Evolutionary conservation across 257 asterid species (phyloP), one percentile per base, ranked within the genome.

Genomic region (Solanum lignicaule): DNA sequence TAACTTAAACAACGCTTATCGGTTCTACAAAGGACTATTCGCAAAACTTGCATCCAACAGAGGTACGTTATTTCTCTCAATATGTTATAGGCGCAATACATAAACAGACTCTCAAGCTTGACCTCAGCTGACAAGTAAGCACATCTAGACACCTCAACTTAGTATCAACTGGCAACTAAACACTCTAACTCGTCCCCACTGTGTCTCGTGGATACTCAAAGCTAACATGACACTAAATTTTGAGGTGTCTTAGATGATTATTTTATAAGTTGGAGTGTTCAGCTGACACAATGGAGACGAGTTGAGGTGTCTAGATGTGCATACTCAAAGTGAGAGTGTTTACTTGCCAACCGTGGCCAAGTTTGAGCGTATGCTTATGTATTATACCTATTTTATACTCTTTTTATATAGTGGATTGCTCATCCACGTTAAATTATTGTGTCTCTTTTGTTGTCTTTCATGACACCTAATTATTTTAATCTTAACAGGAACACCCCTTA

Each of bases 21-120:
- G 91, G 84, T 91, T 91, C 89, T 91, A 91, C 60, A 89, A 73
- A 62, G 93, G 92, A 25, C 92, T 91, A 41, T 87, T 91, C 1
- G 86, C 90, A 6, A 89, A 88, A 87, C 91, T 91, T 39, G 92
- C 89, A 18, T 84, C 87, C n/a, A 90, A 88, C 58, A 89, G 87
- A 91, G 93, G 48, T 74, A 91, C 92, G 48, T 74, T 21, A 3
- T 74, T 74, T 73, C 20, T 73, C 82, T 73, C 29, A 9, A 73
- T 21, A 20, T 16, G 2, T 72, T 72, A 27, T 1, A 68, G 21
- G 32, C 16, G 29, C 1, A 1, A n/a, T 1, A n/a, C 16, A n/a
- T n/a, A 62, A 62, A 62, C 8, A 10, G 0, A 62, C 33, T 2
- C 33, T 65, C 33, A 65, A 65, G 11, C 18, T 65, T 65, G 9